A percentile compares a stretch with the other conserved stretches of the same genome.
Conservation (phyloP, 2,329 filamentous ascomycete species). For the Laburnicola sp. region DNA sequence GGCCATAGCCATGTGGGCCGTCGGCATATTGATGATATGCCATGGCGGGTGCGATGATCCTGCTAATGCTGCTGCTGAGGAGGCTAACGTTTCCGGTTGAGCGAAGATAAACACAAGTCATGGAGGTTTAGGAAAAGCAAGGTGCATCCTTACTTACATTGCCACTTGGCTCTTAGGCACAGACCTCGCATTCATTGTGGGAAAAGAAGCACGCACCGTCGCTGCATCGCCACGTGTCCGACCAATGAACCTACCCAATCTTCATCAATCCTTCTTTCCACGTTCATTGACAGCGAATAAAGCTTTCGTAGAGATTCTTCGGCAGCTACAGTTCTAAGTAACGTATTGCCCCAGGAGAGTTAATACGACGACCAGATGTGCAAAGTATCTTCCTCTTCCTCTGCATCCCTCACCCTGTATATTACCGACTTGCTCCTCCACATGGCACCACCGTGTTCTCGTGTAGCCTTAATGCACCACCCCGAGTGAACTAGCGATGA, state of each 20-base stretch:
- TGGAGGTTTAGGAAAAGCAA: neutral
- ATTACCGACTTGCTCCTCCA: neutral
- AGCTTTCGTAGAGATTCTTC: too few species aligned
- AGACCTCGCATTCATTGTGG: neutral
- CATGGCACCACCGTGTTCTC: too few species aligned
- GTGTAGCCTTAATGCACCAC: too few species aligned
- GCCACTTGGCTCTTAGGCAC: neutral
- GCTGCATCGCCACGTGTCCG: constrained; percentile 7
- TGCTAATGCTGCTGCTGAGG: neutral
- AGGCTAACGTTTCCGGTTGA: neutral
- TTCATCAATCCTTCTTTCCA: neutral
- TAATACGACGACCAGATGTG: too few species aligned
- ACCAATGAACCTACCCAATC: neutral
- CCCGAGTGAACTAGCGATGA: too few species aligned
- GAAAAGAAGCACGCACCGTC: neutral
- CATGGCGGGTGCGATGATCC: neutral
- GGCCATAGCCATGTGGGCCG: too few species aligned
- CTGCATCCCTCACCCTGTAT: neutral
- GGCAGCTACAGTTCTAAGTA: too few species aligned
- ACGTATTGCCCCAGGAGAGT: too few species aligned
- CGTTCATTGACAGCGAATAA: too few species aligned
- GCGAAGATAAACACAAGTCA: too few species aligned
- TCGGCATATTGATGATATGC: neutral
- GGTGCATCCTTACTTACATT: neutral
- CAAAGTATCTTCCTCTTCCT: neutral